Percentiles rank a stretch among this genome's conserved stretches.
Conservation (phyloP, 2,329 filamentous ascomycete genomes). For the Cytospora mali region DNA sequence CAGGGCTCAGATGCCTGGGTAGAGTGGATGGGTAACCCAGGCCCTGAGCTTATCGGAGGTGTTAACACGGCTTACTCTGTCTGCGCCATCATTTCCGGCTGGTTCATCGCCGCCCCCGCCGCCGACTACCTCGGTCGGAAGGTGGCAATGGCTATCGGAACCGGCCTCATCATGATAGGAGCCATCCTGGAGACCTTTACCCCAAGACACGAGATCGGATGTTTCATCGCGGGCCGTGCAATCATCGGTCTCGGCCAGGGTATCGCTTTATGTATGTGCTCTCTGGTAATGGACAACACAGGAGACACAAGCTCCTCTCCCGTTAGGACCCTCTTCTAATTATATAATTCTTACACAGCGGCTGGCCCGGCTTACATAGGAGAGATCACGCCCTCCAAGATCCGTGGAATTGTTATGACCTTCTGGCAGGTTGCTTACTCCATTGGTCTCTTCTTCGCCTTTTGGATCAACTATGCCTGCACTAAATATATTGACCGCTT, state of each 20-base stretch:
- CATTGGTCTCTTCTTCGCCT: constrained; percentile 58
- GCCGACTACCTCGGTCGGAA: constrained; percentile 66
- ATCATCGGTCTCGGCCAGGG: constrained; percentile 72
- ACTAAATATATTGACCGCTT: constrained; percentile 48
- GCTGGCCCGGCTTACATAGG: constrained; percentile 72
- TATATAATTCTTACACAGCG: constrained; percentile 37
- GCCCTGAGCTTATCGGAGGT: constrained; percentile 47
- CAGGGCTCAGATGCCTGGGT: constrained; percentile 70
- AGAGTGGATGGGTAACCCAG: constrained; percentile 57
- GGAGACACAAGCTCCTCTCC: constrained; percentile 31
- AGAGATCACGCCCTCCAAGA: constrained; percentile 65
- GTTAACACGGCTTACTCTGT: constrained; percentile 73
- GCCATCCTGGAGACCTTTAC: constrained; percentile 71
- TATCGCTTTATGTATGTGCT: constrained; percentile 54
- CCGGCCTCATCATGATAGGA: constrained; percentile 65
- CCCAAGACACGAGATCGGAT: constrained; percentile 60
- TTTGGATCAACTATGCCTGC: constrained; percentile 65
- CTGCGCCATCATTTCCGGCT: constrained; percentile 69
- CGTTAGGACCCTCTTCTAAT: constrained; percentile 33
- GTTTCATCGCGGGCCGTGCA: constrained; percentile 69
- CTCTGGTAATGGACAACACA: constrained; percentile 39
- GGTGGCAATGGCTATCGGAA: constrained; percentile 66
- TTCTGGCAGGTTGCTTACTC: constrained; percentile 61
- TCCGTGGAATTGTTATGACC: constrained; percentile 68
- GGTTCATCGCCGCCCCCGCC: constrained; percentile 69